A percentile compares a stretch with the other conserved stretches of the same genome.
Conservation (phyloP, 768 basidiomycete species). For the Serendipita vermifera region DNA sequence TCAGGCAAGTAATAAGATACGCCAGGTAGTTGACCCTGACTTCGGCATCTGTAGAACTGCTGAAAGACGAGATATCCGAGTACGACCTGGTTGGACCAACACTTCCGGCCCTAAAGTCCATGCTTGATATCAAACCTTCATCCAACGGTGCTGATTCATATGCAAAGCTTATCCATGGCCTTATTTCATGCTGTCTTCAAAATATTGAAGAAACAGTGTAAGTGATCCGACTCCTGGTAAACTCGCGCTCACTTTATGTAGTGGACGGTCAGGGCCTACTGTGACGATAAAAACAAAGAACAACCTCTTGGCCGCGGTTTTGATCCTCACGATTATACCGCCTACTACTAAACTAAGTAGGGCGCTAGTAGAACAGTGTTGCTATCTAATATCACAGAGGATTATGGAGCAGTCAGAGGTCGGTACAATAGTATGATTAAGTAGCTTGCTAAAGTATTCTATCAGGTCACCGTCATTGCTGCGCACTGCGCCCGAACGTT, state of each 20-base stretch:
- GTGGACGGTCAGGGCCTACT: conserved; percentile 65
- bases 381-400: conserved; percentile 73
- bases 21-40: too few relatives aligned
- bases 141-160: conserved; percentile 27
- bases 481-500: conserved; percentile 84
- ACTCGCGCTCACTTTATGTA: conserved; percentile 22
- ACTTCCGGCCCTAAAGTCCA: conserved; percentile 60
- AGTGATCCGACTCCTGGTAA: conserved; percentile 19
- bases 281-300: conserved; percentile 77
- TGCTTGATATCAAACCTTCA: conserved; percentile 44
- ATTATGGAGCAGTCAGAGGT: conserved; percentile 60
- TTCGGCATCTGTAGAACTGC: conserved; percentile 43
- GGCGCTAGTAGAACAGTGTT: conserved; percentile 69
- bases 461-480: conserved; percentile 67
- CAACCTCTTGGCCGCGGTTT: conserved; percentile 74
- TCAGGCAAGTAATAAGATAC: too few relatives aligned
- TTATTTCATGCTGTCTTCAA: conserved; percentile 72
- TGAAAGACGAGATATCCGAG: conserved; percentile 75
- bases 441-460: background rate
- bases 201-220: conserved; percentile 91
- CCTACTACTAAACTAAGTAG: conserved; percentile 51
- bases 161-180: conserved; percentile 53
- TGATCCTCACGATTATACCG: conserved; percentile 73
- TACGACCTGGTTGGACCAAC: conserved; percentile 71
- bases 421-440: conserved; percentile 13